Evolutionary conservation across 78 protist species (phyloP).

Genomic region (Guillardia theta): DNA sequence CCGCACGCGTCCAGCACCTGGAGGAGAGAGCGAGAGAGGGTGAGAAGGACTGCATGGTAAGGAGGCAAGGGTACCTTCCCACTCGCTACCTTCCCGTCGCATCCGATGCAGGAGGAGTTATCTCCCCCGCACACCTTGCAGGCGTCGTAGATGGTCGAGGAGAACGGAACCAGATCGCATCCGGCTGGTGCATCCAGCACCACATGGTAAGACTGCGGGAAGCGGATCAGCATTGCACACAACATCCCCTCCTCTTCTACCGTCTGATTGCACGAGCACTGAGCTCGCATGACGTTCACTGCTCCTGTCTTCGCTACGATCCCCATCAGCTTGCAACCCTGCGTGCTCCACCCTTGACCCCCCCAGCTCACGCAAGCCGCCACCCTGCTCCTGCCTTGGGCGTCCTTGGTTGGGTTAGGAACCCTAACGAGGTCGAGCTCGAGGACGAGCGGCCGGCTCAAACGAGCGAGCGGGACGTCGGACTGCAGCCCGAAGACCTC

Average conservation of each 20-base stretch:
- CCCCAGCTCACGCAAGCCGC: background rate
- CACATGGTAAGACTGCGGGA: background rate
- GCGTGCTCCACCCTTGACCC: background rate
- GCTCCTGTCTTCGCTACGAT: background rate
- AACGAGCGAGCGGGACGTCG: background rate
- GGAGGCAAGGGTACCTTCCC: no score
- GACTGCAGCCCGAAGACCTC: background rate
- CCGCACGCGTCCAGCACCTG: constrained; percentile 59
- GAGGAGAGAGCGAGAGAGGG: no score
- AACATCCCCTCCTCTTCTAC: no score
- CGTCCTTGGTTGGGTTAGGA: background rate
- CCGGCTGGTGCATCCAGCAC: background rate
- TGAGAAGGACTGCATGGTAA: no score
- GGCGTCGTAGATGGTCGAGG: background rate
- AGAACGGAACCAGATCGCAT: background rate
- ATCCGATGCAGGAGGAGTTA: constrained; percentile 18
- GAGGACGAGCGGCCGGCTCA: background rate
- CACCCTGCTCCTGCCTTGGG: background rate
- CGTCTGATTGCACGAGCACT: background rate
- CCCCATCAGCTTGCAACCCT: background rate
- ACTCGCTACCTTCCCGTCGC: background rate
- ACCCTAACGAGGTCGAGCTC: background rate
- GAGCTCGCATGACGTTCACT: background rate
- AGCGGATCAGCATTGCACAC: no score
- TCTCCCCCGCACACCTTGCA: constrained; percentile 36